Conservation (phyloP, 768 basidiomycete genomes). For the Hygrophoropsis aurantiaca region DNA sequence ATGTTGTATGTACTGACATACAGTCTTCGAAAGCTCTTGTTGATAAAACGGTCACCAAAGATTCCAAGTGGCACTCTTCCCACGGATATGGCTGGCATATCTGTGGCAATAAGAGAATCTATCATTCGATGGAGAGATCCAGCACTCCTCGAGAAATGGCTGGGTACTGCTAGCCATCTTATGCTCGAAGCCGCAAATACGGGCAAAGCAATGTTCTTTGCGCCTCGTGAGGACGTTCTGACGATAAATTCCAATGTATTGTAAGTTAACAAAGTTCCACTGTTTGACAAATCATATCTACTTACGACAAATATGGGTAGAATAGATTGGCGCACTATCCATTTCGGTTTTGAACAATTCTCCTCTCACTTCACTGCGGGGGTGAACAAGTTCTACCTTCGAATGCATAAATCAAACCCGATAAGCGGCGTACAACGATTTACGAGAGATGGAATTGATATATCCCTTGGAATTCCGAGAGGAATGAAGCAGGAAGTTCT, state of each 20-base stretch:
- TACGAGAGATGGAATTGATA: conserved; percentile 15
- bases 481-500: conserved; percentile 17
- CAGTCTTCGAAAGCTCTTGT: background rate
- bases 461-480: conserved; percentile 22
- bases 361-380: conserved; percentile 17
- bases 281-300: background rate
- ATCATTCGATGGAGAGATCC: conserved; percentile 11
- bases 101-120: conserved; percentile 14
- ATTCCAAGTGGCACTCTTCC: conserved; percentile 14
- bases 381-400: conserved; percentile 15
- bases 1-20: conserved; percentile 14
- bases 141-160: conserved; percentile 15
- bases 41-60: conserved; percentile 4
- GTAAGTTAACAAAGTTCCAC: conserved; percentile 16
- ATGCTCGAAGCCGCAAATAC: conserved; percentile 20
- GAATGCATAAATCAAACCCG: conserved; percentile 25
- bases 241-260: conserved; percentile 21
- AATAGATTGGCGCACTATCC: conserved; percentile 20
- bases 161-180: conserved; percentile 14
- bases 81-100: conserved; percentile 15
- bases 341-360: conserved; percentile 20
- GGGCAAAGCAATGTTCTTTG: conserved; percentile 15
- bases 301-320: conserved; percentile 2
- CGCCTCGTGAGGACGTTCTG: conserved; percentile 5
- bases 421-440: conserved; percentile 13